A percentile compares a stretch with the other conserved stretches of the same genome.
Conservation (phyloP, 305 asterid species). For the Rubia balearica region DNA sequence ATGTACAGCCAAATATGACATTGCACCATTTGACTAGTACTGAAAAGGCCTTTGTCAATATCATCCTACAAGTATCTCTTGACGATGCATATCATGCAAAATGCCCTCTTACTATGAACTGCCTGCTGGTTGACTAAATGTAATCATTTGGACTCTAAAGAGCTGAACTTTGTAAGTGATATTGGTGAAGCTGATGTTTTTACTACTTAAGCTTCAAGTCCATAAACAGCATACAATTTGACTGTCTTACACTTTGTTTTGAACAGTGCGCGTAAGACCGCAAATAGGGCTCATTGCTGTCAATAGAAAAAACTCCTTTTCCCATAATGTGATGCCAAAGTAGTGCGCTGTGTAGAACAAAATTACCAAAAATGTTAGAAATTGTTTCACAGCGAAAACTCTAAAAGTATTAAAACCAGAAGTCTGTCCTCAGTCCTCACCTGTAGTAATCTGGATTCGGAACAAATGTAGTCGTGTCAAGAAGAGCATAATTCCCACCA, state of each 20-base stretch:
- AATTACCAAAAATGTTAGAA: background rate
- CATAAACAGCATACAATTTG: slow-evolving; percentile 1
- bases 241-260: slow-evolving; percentile 60
- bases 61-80: background rate
- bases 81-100: background rate
- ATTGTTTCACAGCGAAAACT: background rate
- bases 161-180: background rate
- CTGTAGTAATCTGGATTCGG: slow-evolving; percentile 97
- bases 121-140: background rate
- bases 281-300: slow-evolving; percentile 41
- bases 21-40: too few species aligned
- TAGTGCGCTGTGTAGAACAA: slow-evolving; percentile 52
- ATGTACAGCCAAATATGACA: too few species aligned
- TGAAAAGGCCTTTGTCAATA: too few species aligned
- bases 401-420: background rate
- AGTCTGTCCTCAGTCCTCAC: slow-evolving; percentile 22
- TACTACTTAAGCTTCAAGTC: background rate
- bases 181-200: background rate
- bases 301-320: slow-evolving; percentile 54
- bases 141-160: background rate
- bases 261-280: slow-evolving; percentile 86
- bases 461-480: slow-evolving; percentile 48
- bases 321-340: slow-evolving; percentile 97
- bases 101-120: background rate
- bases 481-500: slow-evolving; percentile 88